Evolutionary conservation across 176 grass and related monocot genomes (phyloP), one percentile per base, ranked within the genome.

Genomic region (Hyparrhenia diplandra): DNA sequence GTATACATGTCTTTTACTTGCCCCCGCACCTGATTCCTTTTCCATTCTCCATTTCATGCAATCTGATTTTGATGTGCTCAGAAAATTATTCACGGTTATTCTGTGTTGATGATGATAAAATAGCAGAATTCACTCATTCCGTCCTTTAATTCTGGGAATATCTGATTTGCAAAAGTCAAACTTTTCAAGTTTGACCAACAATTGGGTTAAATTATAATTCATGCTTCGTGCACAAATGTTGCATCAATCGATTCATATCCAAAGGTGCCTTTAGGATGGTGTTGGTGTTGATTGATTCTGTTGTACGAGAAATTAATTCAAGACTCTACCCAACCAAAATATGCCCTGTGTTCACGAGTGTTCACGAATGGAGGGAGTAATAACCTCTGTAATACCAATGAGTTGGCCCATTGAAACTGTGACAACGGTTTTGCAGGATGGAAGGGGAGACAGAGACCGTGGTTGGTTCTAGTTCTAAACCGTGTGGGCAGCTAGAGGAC

Each of bases 341-440:
- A 29, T 62, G 25, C 12, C 9, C 11, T 61, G 58, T 14, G 1
- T n/a, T n/a, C n/a, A n/a, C n/a, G n/a, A n/a, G n/a, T n/a, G n/a
- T n/a, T n/a, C n/a, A n/a, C n/a, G n/a, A n/a, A n/a, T n/a, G 25
- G 25, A 62, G 12, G 25, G 23, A 14, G 59, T 14, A n/a, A n/a
- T n/a, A 13, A 28, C 12, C 6, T 62, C 41, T 54, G 31, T 85
- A 30, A 32, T 3, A 45, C 11, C 59, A 27, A 16, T 34, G 39
- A 66, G 29, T 49, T 60, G 11, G n/a, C 18, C 31, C 29, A 32
- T 39, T 69, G 13, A 66, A 64, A 41, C 14, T 31, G 20, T 31
- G 20, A 25, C 12, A 52, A 52, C 30, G 2, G 6, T 79, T 82
- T 73, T 69, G n/a, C 69, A 91, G 84, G 76, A 94, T 92, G 87